Evolutionary conservation across 306 rosid genomes (phyloP).

Genomic region (Prunus mume): DNA sequence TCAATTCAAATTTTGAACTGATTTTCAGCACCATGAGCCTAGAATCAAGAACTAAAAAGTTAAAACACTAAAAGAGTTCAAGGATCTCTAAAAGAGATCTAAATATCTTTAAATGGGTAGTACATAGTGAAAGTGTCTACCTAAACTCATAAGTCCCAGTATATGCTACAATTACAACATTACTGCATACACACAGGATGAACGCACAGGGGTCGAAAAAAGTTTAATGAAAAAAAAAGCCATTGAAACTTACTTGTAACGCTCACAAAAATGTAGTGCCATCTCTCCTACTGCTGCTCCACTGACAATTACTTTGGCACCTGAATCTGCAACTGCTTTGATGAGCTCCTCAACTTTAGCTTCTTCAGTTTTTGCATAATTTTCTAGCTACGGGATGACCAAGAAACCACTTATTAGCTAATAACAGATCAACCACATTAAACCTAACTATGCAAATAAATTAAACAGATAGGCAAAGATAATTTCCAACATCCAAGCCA

Average conservation of each 20-base stretch:
- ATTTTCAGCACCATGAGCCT: constrained; percentile 95
- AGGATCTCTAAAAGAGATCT: not conserved
- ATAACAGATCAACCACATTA: no score
- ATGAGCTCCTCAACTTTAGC: constrained; percentile 91
- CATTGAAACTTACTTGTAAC: constrained; percentile 53
- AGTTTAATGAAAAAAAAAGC: no score
- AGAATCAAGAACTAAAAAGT: constrained; percentile 28
- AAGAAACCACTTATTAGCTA: not conserved
- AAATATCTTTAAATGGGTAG: not conserved
- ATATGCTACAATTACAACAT: no score
- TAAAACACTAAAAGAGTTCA: not conserved
- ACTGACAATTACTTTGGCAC: constrained; percentile 83
- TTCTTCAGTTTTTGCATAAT: constrained; percentile 88
- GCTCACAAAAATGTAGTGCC: constrained; percentile 97
- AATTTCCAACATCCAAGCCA: not conserved
- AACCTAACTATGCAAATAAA: not conserved
- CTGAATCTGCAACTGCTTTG: constrained; percentile 97
- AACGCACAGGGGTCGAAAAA: no score
- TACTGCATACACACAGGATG: no score
- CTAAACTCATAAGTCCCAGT: not conserved
- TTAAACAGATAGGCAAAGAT: not conserved
- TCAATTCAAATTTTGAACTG: constrained; percentile 87
- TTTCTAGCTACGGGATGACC: constrained; percentile 59
- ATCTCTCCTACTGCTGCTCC: constrained; percentile 96
- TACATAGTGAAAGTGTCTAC: not conserved